phyloP scores from a whole-genome alignment of 176 grass and related monocot genomes.

The Raddia distichophylla region DNA sequence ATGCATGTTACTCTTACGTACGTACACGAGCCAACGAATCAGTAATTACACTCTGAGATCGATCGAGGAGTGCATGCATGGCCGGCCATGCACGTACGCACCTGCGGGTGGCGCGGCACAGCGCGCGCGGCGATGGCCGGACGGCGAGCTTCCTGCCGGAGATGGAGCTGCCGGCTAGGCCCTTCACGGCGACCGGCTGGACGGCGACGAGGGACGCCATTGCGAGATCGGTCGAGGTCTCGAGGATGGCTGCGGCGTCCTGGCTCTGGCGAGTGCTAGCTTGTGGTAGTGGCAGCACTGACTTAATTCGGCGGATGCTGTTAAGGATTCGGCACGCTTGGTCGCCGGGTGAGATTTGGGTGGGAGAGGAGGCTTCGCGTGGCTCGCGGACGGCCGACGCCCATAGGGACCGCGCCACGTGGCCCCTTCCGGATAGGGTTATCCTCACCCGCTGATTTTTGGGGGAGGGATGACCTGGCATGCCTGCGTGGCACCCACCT shows the following conservation, averaged over 20 bases:
- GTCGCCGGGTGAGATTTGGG: constrained; percentile 29
- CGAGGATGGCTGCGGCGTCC: background rate
- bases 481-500: background rate
- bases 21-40: background rate
- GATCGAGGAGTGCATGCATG: background rate
- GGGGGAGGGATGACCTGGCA: constrained; percentile 29
- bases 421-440: constrained; percentile 68
- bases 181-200: constrained; percentile 73
- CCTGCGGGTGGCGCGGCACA: constrained; percentile 55
- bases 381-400: constrained; percentile 23
- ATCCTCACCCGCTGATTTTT: constrained; percentile 41
- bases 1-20: background rate
- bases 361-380: background rate
- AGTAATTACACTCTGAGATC: no score
- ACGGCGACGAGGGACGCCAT: constrained; percentile 91
- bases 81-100: constrained; percentile 32
- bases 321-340: constrained; percentile 51
- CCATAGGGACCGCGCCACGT: constrained; percentile 57
- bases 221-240: background rate
- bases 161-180: constrained; percentile 85
- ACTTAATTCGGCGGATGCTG: constrained; percentile 33
- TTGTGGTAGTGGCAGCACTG: constrained; percentile 10
- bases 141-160: constrained; percentile 67
- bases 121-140: constrained; percentile 46
- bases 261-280: background rate